Evolutionary conservation across 192 early-diverging fungal species (phyloP).

Genomic region (Obelidium mucronatum): DNA sequence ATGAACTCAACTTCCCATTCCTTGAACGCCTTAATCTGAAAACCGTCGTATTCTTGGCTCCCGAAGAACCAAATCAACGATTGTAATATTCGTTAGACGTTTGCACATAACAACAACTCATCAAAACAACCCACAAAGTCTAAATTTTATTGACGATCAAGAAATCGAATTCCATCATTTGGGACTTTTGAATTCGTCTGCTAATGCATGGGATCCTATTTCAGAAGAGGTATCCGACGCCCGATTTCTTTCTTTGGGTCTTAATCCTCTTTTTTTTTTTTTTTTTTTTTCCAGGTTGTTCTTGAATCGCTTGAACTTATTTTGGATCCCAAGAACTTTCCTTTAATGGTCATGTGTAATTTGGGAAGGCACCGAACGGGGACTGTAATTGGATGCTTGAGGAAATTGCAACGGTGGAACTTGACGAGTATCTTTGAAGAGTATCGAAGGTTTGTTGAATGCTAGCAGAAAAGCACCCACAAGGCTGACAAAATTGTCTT

Average conservation of each 20-base stretch:
- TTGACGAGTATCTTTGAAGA: constrained; percentile 99
- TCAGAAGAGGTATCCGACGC: constrained; percentile 90
- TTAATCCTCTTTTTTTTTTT: not conserved
- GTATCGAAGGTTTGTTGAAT: constrained; percentile 64
- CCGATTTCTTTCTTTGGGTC: constrained; percentile 68
- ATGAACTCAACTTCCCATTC: constrained; percentile 99
- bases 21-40: constrained; percentile 94
- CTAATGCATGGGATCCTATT: constrained; percentile 96
- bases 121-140: constrained; percentile 22
- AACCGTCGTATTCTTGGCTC: constrained; percentile 94
- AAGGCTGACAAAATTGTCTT: too few relatives aligned
- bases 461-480: too few relatives aligned
- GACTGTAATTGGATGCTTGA: constrained; percentile 96
- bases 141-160: constrained; percentile 99
- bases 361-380: constrained; percentile 95
- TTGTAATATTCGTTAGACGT: constrained; percentile 64
- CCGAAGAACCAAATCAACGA: constrained; percentile 94
- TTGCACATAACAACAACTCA: not conserved
- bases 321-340: constrained; percentile 87
- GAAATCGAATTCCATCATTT: constrained; percentile 93
- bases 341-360: constrained; percentile 98
- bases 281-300: too few relatives aligned
- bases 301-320: constrained; percentile 88
- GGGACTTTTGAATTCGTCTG: constrained; percentile 75
- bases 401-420: constrained; percentile 98